Base-by-base conservation (phyloP, 495 filamentous ascomycete genomes). In the Collariella sp. region DNA sequence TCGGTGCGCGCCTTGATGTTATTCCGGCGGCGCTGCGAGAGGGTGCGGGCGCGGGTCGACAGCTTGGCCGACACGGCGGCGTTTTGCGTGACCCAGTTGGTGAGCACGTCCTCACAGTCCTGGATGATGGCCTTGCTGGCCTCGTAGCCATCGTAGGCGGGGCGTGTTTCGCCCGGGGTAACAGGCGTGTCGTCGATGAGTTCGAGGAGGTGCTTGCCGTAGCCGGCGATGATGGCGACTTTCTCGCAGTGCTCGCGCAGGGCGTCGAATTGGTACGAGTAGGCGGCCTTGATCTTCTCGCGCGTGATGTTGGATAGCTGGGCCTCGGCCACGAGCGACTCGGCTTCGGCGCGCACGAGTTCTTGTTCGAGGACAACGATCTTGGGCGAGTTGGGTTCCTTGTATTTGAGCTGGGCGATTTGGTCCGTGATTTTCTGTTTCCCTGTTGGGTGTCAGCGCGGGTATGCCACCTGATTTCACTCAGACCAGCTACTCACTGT, bases 351-450 rank as follows among this genome's bases (percentile, higher is more conserved):
- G 61, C 93, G 93, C 56, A 98, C 93, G 49, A 98, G 86, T 72
- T 98, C 93, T 71, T 97, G 93, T 72, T 98, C 93, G 60, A 98
- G 85, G 33, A 98, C 90, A 49, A 95, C 89, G 49, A 98, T 97
- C 69, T 88, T 90, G 38, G 94, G 90, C 10, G 89, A 96, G 76
- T 94, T 94, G 31, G 93, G 93, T 69, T 98, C 94, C 75, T 97
- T 97, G 83, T 97, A 98, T 72, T 98, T 98, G 50, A 98, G 82
- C 70, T 98, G 93, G 16, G 93, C 91, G 61, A 98, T 97, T 63
- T 97, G 88, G 67, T 98, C 94, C 65, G 89, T 96, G 70, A 98
- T 97, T 76, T 97, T 98, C 71, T 98, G 93, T 73, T 98, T 98
- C 67, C 90, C 89, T 88, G 55, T 48, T 7, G n/a, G 12, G 22